Conservation (phyloP, 2,329 filamentous ascomycete genomes). For the Monilinia fructigena region DNA sequence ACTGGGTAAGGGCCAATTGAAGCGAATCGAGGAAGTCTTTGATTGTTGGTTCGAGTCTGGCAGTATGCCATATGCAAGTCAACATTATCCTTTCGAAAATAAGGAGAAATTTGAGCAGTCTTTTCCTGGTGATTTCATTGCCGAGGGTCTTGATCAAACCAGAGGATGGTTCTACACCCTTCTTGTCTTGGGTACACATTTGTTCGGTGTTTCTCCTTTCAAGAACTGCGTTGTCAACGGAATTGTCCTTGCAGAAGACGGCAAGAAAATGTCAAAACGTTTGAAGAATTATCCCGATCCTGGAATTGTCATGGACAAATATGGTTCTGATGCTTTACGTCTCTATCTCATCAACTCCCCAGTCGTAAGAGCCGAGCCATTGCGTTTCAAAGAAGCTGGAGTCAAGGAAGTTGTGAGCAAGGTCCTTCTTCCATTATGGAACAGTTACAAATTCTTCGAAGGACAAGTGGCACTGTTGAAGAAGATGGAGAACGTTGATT, state of each 20-base stretch:
- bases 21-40: constrained; percentile 83
- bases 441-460: constrained; percentile 95
- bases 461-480: constrained; percentile 82
- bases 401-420: constrained; percentile 95
- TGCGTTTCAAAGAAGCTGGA: constrained; percentile 86
- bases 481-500: constrained; percentile 78
- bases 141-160: constrained; percentile 89
- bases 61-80: constrained; percentile 89
- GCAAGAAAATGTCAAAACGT: constrained; percentile 98
- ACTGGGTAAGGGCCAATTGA: constrained; percentile 79
- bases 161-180: constrained; percentile 97
- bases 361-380: constrained; percentile 84
- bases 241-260: constrained; percentile 88
- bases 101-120: constrained; percentile 74
- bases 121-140: constrained; percentile 92
- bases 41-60: constrained; percentile 98
- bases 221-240: constrained; percentile 97
- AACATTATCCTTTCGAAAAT: constrained; percentile 91
- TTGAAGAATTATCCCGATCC: constrained; percentile 96
- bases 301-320: constrained; percentile 75
- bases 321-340: constrained; percentile 87
- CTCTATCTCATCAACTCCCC: constrained; percentile 98
- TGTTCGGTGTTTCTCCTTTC: constrained; percentile 83
- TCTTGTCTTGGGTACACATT: constrained; percentile 80
- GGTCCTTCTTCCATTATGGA: constrained; percentile 89